Evolutionary conservation across 2,329 filamentous ascomycete genomes (phyloP).

Genomic region (Rutstroemia sydowiana): DNA sequence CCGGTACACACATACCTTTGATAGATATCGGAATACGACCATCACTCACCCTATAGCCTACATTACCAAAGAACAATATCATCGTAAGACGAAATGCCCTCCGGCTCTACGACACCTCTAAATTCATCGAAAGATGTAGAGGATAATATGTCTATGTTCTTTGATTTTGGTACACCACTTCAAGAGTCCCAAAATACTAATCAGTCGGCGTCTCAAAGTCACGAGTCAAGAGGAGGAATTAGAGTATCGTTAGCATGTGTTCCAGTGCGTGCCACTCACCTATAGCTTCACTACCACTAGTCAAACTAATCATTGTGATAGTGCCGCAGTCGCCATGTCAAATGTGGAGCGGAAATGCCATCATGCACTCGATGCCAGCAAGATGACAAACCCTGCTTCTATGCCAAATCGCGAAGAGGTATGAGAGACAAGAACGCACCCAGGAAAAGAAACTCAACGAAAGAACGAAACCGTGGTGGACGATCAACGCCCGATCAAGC

Average conservation of each 20-base stretch:
- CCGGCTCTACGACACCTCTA: background rate
- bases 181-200: background rate
- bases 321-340: constrained; percentile 35
- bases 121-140: constrained; percentile 2
- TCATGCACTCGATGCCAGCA: constrained; percentile 36
- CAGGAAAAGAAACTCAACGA: constrained; percentile 14
- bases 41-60: background rate
- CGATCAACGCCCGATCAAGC: constrained; percentile 2
- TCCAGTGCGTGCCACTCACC: no score
- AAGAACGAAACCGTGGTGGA: constrained; percentile 9
- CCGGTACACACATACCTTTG: background rate
- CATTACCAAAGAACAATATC: background rate
- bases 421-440: constrained; percentile 25
- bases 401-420: constrained; percentile 41
- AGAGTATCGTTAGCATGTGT: constrained; percentile 37
- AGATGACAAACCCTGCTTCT: constrained; percentile 39
- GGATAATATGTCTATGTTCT: constrained; percentile 16
- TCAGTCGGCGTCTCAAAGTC: background rate
- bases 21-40: background rate
- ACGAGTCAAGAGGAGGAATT: constrained; percentile 27
- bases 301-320: constrained; percentile 8
- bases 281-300: background rate
- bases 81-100: background rate
- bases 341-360: constrained; percentile 40
- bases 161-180: constrained; percentile 18